Conservation (phyloP, 2,329 filamentous ascomycete species). For the Colletotrichum sojae region DNA sequence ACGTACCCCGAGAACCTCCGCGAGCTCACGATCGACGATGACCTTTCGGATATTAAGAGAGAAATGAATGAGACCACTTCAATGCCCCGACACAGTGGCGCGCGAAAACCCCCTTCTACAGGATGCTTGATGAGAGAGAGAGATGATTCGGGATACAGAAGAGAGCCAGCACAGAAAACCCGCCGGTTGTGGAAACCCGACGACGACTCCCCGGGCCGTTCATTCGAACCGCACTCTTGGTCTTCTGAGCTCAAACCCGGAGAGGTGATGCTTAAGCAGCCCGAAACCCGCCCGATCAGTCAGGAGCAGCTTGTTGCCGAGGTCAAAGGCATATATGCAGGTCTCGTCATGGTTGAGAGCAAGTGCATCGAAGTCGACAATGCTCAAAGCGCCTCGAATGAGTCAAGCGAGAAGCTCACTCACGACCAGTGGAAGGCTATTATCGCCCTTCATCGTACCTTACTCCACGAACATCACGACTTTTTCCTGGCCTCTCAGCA, state of each 20-base stretch:
- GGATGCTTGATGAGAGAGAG: too few relatives aligned
- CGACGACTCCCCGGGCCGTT: neutral
- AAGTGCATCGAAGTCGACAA: conserved; percentile 89
- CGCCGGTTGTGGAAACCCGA: too few relatives aligned
- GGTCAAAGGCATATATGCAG: conserved; percentile 86
- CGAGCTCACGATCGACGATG: too few relatives aligned
- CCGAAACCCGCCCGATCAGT: conserved; percentile 59
- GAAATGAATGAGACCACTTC: too few relatives aligned
- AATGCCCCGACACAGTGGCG: neutral
- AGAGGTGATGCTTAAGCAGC: conserved; percentile 4
- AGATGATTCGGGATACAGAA: too few relatives aligned
- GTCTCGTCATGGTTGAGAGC: conserved; percentile 86
- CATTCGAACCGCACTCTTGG: neutral
- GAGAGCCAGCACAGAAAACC: too few relatives aligned
- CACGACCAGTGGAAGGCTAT: conserved; percentile 87
- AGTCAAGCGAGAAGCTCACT: conserved; percentile 61
- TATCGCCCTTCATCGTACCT: conserved; percentile 83
- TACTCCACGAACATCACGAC: conserved; percentile 87
- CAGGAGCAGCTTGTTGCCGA: conserved; percentile 79
- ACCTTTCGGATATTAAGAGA: too few relatives aligned
- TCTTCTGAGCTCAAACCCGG: neutral
- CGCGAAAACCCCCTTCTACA: too few relatives aligned
- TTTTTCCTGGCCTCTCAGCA: conserved; percentile 92
- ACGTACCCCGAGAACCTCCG: too few relatives aligned
- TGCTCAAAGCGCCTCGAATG: conserved; percentile 64